Percentiles rank a stretch among this genome's conserved stretches.
Conservation (phyloP, 805 yeast genomes). For the Metschnikowia bowlesiae region DNA sequence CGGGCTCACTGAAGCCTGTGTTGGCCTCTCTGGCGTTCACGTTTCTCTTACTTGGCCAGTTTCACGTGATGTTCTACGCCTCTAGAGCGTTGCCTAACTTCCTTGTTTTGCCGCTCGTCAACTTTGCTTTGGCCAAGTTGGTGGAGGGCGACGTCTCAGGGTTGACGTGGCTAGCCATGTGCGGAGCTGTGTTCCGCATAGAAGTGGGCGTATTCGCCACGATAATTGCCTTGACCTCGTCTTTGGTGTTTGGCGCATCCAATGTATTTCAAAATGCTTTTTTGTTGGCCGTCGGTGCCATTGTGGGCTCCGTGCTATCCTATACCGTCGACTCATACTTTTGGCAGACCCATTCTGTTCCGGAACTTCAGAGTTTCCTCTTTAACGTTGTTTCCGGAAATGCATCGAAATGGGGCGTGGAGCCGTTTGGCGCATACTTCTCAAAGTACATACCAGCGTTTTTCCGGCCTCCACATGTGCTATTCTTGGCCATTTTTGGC, state of each 20-base stretch:
- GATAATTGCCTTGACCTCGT: constrained; percentile 45
- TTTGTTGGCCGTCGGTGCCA: constrained; percentile 45
- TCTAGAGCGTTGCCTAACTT: constrained; percentile 87
- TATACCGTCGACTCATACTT: constrained; percentile 64
- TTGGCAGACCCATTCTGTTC: constrained; percentile 62
- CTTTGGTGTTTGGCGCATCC: constrained; percentile 44
- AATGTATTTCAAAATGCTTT: constrained; percentile 34
- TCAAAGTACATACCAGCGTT: constrained; percentile 39
- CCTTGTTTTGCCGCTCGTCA: constrained; percentile 71
- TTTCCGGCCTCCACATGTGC: constrained; percentile 44
- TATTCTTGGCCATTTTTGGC: constrained; percentile 32
- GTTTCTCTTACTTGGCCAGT: constrained; percentile 59
- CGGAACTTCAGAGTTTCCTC: constrained; percentile 68
- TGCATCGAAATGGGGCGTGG: constrained; percentile 77
- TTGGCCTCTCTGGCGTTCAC: constrained; percentile 46
- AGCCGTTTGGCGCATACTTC: constrained; percentile 70
- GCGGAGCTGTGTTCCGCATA: constrained; percentile 65
- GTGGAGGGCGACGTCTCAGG: constrained; percentile 46
- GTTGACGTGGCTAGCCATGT: constrained; percentile 52
- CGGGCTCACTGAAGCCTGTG: background rate
- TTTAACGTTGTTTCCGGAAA: constrained; percentile 78
- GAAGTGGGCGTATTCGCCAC: constrained; percentile 59
- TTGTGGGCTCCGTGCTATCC: constrained; percentile 48
- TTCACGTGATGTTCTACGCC: constrained; percentile 77
- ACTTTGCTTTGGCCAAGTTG: constrained; percentile 48